These are phyloP conservation scores for Ceriops zippeliana DNA, from an alignment of 345 rosid genomes.

Conservation along the genomic window DNA sequence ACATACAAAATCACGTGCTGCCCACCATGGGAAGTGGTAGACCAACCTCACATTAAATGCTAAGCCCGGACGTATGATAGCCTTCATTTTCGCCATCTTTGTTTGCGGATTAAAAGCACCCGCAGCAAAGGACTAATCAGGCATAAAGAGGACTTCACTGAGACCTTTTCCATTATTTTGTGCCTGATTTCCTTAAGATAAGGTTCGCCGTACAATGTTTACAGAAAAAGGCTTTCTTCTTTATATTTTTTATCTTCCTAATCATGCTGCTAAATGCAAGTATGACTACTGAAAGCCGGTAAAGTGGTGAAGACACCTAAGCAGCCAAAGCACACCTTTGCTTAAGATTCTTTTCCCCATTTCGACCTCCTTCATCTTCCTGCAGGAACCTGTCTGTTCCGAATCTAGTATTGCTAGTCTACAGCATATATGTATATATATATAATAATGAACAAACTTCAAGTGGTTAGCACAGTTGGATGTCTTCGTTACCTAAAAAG, in stretches of 20 bases:
- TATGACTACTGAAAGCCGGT: conserved; percentile 1
- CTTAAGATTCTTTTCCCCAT: conserved; percentile 1
- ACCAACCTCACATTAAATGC: too few species aligned
- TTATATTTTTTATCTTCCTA: background rate
- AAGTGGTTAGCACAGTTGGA: too few species aligned
- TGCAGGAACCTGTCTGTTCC: background rate
- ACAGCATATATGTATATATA: background rate
- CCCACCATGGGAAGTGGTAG: too few species aligned
- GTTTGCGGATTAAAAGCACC: too few species aligned
- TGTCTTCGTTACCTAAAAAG: too few species aligned
- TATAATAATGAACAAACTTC: background rate
- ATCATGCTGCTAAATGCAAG: background rate
- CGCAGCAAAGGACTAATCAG: too few species aligned
- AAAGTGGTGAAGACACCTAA: conserved; percentile 6
- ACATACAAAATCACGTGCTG: too few species aligned
- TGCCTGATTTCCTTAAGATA: background rate
- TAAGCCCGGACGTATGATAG: too few species aligned
- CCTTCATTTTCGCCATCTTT: too few species aligned
- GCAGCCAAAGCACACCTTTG: background rate
- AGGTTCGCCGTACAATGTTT: background rate
- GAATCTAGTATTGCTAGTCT: background rate
- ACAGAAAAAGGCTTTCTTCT: background rate
- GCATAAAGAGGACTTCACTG: background rate
- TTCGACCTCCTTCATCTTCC: background rate
- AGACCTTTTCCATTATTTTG: background rate